Evolutionary conservation across 345 rosid species (phyloP), one percentile per base, ranked within the genome.

Genomic region (Ricinus communis): DNA sequence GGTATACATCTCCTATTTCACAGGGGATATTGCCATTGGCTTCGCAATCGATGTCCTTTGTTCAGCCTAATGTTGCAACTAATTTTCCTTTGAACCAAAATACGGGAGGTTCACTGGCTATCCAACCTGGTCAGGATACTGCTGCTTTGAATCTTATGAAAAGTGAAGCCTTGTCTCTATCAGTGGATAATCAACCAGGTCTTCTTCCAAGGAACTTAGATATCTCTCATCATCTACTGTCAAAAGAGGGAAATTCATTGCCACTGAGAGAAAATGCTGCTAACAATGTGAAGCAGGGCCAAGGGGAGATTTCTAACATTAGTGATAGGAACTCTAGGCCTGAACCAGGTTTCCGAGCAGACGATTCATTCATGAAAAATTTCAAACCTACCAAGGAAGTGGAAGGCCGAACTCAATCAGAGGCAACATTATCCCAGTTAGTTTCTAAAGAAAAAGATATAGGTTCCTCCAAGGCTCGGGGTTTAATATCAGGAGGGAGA

Each of bases 1-100:
- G 82, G 80, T 91, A 91, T 77, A 65, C 97, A 76, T 83, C 99
- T 76, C 82, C 96, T 59, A 78, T 87, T 82, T 83, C 97, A 62
- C 93, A 86, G 69, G 96, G 91, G 69, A 70, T 92, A 52, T 79
- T 90, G 69, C 90, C 94, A 25, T 70, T 87, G 75, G 82, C 87
- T 77, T 83, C 96, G 51, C 89, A 82, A 46, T 75, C 94, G 31
- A 19, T 84, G 85, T 74, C 96, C 28, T 77, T 82, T 70, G 79
- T 84, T 70, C 90, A 83, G 70, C 80, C 86, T 9, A 85, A 43
- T 84, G 76, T 76, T 76, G 75, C 85, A 36, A 53, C 78, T 62
- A 79, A 80, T 62, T 81, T 85, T 64, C 58, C 87, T 58, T 52
- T 80, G 69, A 84, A 80, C 81, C 90, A 87, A 70, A 87, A 82